Conservation (phyloP, 805 yeast species). For the Nakazawaea holstii region DNA sequence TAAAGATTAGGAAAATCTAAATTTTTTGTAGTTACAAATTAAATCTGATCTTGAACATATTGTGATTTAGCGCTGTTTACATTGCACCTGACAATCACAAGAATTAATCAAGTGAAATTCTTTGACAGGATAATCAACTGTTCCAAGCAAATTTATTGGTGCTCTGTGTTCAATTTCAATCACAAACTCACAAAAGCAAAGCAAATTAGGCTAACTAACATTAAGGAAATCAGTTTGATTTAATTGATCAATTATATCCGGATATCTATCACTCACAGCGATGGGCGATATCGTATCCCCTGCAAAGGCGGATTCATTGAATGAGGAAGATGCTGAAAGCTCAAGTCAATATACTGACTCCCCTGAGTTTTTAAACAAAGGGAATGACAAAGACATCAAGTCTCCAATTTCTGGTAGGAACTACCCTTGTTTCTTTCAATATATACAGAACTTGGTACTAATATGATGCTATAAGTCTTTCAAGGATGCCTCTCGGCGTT, state of each 20-base stretch:
- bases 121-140: too few relatives aligned
- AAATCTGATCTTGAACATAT: too few relatives aligned
- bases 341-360: conserved; percentile 9
- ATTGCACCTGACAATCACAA: too few relatives aligned
- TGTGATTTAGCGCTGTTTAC: too few relatives aligned
- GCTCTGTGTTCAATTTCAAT: too few relatives aligned
- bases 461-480: background rate
- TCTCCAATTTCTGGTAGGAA: conserved; percentile 2
- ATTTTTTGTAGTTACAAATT: too few relatives aligned
- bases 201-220: too few relatives aligned
- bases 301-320: background rate
- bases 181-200: too few relatives aligned
- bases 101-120: too few relatives aligned
- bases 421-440: background rate
- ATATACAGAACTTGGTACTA: background rate
- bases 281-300: background rate
- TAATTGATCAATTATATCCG: background rate
- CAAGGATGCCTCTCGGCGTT: conserved; percentile 4
- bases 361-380: conserved; percentile 5
- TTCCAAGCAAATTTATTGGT: too few relatives aligned
- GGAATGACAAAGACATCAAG: background rate
- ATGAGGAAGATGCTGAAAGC: conserved; percentile 1
- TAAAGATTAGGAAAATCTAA: too few relatives aligned
- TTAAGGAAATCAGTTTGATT: too few relatives aligned
- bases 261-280: background rate